A percentile compares a stretch with the other conserved stretches of the same genome.
Evolutionary conservation across 2,329 filamentous ascomycete species (phyloP).

Genomic region (Blastomyces silverae): DNA sequence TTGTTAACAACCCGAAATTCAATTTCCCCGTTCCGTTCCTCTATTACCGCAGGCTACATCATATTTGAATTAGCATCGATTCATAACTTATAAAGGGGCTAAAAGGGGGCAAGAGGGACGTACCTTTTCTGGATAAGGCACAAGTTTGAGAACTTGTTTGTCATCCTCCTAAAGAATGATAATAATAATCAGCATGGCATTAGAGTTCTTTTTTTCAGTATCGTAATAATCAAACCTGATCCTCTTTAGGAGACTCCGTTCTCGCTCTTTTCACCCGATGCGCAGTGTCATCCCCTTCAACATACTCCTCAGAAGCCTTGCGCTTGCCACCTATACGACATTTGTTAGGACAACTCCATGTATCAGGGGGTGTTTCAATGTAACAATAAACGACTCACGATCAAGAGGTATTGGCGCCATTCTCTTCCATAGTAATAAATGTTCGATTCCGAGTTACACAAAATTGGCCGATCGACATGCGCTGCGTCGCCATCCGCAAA

Average conservation of each 20-base stretch:
- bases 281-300: conserved; percentile 36
- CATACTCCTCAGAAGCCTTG: conserved; percentile 46
- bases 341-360: neutral
- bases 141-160: conserved; percentile 54
- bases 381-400: conserved; percentile 25
- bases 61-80: conserved; percentile 25
- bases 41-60: conserved; percentile 70
- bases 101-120: conserved; percentile 19
- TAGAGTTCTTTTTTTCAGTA: neutral
- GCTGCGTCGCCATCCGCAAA: neutral
- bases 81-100: neutral
- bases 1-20: conserved; percentile 98
- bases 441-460: conserved; percentile 7
- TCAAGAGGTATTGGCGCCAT: conserved; percentile 30
- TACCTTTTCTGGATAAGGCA: conserved; percentile 86
- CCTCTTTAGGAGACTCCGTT: conserved; percentile 40
- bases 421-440: conserved; percentile 11
- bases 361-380: neutral
- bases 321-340: conserved; percentile 36
- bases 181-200: neutral
- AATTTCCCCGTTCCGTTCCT: conserved; percentile 90
- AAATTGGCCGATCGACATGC: neutral
- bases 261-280: conserved; percentile 46
- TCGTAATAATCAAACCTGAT: conserved; percentile 26
- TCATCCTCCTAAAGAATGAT: conserved; percentile 33